These are phyloP conservation scores for Arthroderma uncinatum DNA, from an alignment of 2,329 filamentous ascomycete genomes.

Conservation along the genomic window DNA sequence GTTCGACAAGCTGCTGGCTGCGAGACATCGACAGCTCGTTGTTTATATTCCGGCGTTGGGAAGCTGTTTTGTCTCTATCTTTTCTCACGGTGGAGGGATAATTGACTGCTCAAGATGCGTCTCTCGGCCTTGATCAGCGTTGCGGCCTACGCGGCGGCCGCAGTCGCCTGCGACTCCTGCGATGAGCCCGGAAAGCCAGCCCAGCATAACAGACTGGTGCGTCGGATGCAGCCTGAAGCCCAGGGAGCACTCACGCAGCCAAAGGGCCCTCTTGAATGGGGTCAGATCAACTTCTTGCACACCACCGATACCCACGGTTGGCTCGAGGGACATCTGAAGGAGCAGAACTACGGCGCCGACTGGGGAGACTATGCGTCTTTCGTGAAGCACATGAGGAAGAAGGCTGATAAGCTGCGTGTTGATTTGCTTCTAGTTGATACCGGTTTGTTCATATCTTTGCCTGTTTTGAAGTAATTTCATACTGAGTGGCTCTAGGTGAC, in stretches of 20 bases:
- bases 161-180: slow-evolving; percentile 16
- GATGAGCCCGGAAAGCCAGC: slow-evolving; percentile 14
- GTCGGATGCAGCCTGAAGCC: slow-evolving; percentile 18
- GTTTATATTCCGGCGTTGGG: background rate
- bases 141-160: background rate
- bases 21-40: too few species aligned
- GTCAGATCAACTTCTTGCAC: slow-evolving; percentile 93
- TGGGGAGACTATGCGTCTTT: slow-evolving; percentile 99
- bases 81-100: background rate
- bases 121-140: slow-evolving; percentile 7
- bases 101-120: background rate
- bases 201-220: slow-evolving; percentile 16
- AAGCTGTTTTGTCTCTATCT: background rate
- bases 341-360: slow-evolving; percentile 66
- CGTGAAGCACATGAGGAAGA: slow-evolving; percentile 65
- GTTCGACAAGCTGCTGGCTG: too few species aligned
- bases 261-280: slow-evolving; percentile 46
- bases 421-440: slow-evolving; percentile 90
- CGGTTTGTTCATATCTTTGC: slow-evolving; percentile 35
- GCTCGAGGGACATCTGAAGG: slow-evolving; percentile 85
- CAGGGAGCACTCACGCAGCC: slow-evolving; percentile 16
- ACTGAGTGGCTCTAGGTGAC: slow-evolving; percentile 33
- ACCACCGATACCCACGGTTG: slow-evolving; percentile 95
- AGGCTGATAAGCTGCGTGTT: slow-evolving; percentile 63
- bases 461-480: background rate